Percentiles rank a stretch among this genome's conserved stretches.
Evolutionary conservation across 1,284 basidiomycete genomes (phyloP).

Genomic region (Lignosus rhinocerotis): DNA sequence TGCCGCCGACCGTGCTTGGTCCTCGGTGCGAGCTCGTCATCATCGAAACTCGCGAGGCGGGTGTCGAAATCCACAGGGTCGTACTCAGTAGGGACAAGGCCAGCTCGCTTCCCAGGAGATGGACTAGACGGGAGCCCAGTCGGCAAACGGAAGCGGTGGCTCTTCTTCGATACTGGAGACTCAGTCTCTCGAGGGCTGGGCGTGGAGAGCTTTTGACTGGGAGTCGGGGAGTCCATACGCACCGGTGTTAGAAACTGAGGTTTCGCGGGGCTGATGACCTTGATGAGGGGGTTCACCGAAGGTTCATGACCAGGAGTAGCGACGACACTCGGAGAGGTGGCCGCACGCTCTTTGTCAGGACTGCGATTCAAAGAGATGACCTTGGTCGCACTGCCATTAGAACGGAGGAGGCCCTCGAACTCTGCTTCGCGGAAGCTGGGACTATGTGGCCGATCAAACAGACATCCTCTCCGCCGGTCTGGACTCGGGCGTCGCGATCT

Average conservation of each 20-base stretch:
- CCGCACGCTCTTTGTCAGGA: conserved; percentile 24
- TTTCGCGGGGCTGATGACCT: conserved; percentile 12
- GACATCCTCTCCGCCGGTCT: conserved; percentile 54
- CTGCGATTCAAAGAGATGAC: conserved; percentile 49
- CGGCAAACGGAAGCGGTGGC: conserved; percentile 59
- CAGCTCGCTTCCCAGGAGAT: conserved; percentile 40
- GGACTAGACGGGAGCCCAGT: conserved; percentile 52
- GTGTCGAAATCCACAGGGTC: conserved; percentile 75
- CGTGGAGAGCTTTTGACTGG: conserved; percentile 1
- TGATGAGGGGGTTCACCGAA: conserved; percentile 9
- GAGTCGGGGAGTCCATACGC: conserved; percentile 17
- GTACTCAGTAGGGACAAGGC: conserved; percentile 63
- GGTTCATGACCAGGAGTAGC: conserved; percentile 20
- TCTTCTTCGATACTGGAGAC: conserved; percentile 22
- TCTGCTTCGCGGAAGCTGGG: conserved; percentile 69
- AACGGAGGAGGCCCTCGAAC: conserved; percentile 75
- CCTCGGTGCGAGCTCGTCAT: conserved; percentile 48
- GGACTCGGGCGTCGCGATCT: conserved; percentile 48
- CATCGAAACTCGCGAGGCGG: conserved; percentile 64
- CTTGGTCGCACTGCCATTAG: conserved; percentile 56
- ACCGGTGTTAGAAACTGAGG: conserved; percentile 15
- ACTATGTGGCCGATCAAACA: conserved; percentile 43
- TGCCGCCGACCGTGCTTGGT: conserved; percentile 52
- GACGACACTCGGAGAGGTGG: conserved; percentile 15
- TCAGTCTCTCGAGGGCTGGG: conserved; percentile 10